Evolutionary conservation across 805 yeast genomes (phyloP), one percentile per base, ranked within the genome.

Genomic region (Schizosaccharomyces cryophilus): DNA sequence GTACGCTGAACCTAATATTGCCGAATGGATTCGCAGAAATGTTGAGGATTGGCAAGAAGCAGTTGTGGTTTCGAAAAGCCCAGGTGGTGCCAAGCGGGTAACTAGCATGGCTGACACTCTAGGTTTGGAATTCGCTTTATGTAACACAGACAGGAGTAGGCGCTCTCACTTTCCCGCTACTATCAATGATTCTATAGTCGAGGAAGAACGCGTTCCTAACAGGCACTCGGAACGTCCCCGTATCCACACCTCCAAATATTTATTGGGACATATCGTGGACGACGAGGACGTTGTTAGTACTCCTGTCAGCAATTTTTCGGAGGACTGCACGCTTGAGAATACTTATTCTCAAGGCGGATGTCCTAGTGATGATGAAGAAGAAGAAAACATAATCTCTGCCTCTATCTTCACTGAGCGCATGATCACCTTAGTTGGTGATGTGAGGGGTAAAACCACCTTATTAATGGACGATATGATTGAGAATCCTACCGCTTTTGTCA

Each of bases 41-140:
- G 84, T 93, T 59, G 82, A 83, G 45, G 87, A 90, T 69, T 87
- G 86, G 76, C 77, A 80, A 66, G 82, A 83, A 63, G 90, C 95
- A 1, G 98, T 94, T 30, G 95, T 93, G 61, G 98, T 93, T 13
- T 88, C 96, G n/a, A 93, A 93, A 71, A 93, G 93, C 73, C 97
- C 99, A 24, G 99, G 98, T 64, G 98, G 98, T 62, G 89, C 99
- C 24, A 93, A 93, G 71, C 80, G 62, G 66, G 99, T 93, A 61
- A 93, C 99, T 21, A 89, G 96, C 1, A 77, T 93, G 67, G 98
- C 98, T n/a, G 98, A 94, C 73, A 82, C 94, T 47, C 77, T 93
- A 67, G 90, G 90, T 73, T 86, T 93, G 66, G 88, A 93, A 72
- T 93, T 93, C 70, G 99, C 98, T 63, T 90, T 93, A 97, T 90